These are phyloP conservation scores for Arthrinium phaeospermum DNA, from an alignment of 2,329 filamentous ascomycete genomes.

Conservation along the genomic window DNA sequence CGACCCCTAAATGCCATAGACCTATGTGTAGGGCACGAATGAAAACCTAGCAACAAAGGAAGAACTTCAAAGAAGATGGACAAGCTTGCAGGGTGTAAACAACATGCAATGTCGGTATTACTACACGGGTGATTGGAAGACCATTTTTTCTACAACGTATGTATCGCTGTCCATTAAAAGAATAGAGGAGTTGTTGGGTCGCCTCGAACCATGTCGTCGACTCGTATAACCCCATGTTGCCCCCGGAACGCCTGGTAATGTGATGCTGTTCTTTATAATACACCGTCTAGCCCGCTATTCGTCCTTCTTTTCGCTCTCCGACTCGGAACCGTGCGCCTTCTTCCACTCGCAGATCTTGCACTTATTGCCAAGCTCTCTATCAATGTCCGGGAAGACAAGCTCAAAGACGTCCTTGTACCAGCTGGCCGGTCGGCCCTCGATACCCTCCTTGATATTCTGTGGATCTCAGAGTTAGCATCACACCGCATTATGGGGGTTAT, in stretches of 20 bases:
- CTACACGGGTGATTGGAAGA: neutral
- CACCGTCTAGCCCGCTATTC: constrained; percentile 24
- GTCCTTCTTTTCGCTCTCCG: constrained; percentile 44
- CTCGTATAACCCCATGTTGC: neutral
- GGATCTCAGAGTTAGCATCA: constrained; percentile 30
- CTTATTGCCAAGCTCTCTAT: constrained; percentile 73
- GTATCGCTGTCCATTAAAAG: constrained; percentile 14
- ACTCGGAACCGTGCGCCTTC: constrained; percentile 50
- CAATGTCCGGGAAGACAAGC: constrained; percentile 83
- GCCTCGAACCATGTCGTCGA: constrained; percentile 16
- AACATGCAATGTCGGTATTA: too few species aligned
- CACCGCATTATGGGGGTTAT: neutral
- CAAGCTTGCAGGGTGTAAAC: neutral
- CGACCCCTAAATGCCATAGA: too few species aligned
- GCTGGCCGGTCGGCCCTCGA: constrained; percentile 86
- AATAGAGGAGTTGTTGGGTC: constrained; percentile 16
- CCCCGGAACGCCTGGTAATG: constrained; percentile 16
- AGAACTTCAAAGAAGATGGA: too few species aligned
- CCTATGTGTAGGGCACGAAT: too few species aligned
- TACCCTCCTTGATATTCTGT: constrained; percentile 97
- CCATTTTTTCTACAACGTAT: neutral
- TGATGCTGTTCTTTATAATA: constrained; percentile 14
- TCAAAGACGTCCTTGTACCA: constrained; percentile 97
- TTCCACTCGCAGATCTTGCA: constrained; percentile 69
- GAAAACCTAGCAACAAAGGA: too few species aligned